phyloP scores from a whole-genome alignment of 2,329 filamentous ascomycete species.

The Lasiodiplodia citricola region DNA sequence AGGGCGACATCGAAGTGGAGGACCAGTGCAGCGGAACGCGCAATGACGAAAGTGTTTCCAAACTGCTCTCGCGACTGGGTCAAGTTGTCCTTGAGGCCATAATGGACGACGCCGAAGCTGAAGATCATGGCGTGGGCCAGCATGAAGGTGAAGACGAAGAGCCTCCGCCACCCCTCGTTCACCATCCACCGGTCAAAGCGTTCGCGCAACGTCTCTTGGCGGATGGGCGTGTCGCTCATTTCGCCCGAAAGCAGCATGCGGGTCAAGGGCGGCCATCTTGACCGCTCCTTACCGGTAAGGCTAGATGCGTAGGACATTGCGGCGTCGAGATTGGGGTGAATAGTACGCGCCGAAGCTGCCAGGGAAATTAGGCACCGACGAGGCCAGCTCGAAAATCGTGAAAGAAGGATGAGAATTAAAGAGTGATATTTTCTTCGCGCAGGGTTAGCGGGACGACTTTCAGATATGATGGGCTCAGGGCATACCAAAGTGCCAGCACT shows the following conservation, averaged over 20 bases:
- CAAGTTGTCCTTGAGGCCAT: constrained; percentile 66
- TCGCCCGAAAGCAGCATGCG: constrained; percentile 83
- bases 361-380: constrained; percentile 12
- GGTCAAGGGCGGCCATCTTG: constrained; percentile 82
- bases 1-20: constrained; percentile 83
- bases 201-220: constrained; percentile 70
- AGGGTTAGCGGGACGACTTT: background rate
- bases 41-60: constrained; percentile 77
- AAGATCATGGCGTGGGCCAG: constrained; percentile 77
- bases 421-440: background rate
- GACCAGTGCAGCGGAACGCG: constrained; percentile 74
- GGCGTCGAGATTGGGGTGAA: background rate
- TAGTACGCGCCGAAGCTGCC: background rate
- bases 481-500: constrained; percentile 23
- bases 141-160: constrained; percentile 81
- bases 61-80: constrained; percentile 65
- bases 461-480: background rate
- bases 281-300: constrained; percentile 63
- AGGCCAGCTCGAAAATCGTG: constrained; percentile 16
- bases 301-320: constrained; percentile 28
- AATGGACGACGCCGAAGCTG: constrained; percentile 79
- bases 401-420: constrained; percentile 15
- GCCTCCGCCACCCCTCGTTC: constrained; percentile 81
- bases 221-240: constrained; percentile 76
- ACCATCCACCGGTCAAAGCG: constrained; percentile 88